Percentiles rank a stretch among this genome's conserved stretches.
Evolutionary conservation across 352 stramenopile genomes (phyloP).

Genomic region (Saprolegnia parasitica): DNA sequence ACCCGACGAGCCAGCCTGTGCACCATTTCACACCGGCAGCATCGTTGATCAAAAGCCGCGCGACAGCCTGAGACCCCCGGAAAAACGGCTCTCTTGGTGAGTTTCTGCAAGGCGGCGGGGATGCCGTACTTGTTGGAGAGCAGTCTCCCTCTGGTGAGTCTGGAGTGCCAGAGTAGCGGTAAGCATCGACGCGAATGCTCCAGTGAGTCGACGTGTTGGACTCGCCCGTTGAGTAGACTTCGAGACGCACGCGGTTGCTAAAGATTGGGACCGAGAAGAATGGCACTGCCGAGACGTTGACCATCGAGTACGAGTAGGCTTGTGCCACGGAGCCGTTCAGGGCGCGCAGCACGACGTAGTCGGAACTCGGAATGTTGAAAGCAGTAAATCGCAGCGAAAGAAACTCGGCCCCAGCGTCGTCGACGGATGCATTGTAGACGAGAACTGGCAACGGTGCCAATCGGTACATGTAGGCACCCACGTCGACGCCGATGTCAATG

Average conservation of each 20-base stretch:
- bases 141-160: conserved; percentile 2
- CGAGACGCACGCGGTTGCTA: neutral
- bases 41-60: conserved; percentile 45
- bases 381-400: conserved; percentile 56
- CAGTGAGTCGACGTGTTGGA: conserved; percentile 9
- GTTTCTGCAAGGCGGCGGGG: conserved; percentile 47
- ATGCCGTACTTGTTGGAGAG: conserved; percentile 35
- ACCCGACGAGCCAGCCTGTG: conserved; percentile 65
- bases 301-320: conserved; percentile 13
- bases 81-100: conserved; percentile 33
- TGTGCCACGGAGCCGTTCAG: conserved; percentile 29
- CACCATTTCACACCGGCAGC: conserved; percentile 50
- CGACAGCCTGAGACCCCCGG: conserved; percentile 36
- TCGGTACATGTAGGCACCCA: conserved; percentile 3
- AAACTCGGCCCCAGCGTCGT: conserved; percentile 49
- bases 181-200: neutral
- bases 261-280: conserved; percentile 12
- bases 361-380: conserved; percentile 54
- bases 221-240: conserved; percentile 16
- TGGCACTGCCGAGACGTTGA: neutral
- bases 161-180: conserved; percentile 11
- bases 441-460: neutral
- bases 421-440: conserved; percentile 28
- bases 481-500: neutral
- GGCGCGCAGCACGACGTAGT: conserved; percentile 49